These are phyloP conservation scores for Candida ipomoeae DNA, from an alignment of 805 yeast genomes.

Conservation along the genomic window DNA sequence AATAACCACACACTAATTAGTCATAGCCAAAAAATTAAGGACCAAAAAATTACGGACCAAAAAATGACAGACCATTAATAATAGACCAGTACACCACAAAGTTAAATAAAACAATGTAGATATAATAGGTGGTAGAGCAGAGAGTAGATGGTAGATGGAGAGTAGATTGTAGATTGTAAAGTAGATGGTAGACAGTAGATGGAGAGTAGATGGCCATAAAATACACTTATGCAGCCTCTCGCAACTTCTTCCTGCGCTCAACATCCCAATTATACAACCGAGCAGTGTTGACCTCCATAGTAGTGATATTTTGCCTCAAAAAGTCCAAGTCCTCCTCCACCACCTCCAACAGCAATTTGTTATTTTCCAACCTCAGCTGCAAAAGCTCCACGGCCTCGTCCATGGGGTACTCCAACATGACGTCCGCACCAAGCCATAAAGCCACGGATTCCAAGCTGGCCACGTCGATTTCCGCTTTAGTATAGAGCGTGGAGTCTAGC, in stretches of 20 bases:
- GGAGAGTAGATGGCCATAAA: too few relatives aligned
- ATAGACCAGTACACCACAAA: too few relatives aligned
- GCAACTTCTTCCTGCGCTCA: conserved; percentile 58
- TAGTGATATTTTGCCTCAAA: conserved; percentile 83
- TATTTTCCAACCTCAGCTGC: conserved; percentile 55
- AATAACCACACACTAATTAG: too few relatives aligned
- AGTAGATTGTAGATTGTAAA: conserved; percentile 11
- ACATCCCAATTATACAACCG: conserved; percentile 88
- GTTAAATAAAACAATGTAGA: too few relatives aligned
- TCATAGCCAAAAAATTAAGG: too few relatives aligned
- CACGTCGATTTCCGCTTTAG: conserved; percentile 69
- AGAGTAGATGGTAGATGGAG: too few relatives aligned
- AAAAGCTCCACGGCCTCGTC: conserved; percentile 80
- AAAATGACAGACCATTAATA: too few relatives aligned
- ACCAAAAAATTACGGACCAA: too few relatives aligned
- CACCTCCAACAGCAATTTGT: conserved; percentile 51
- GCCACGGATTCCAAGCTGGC: conserved; percentile 58
- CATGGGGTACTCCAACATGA: conserved; percentile 91
- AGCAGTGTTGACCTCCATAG: conserved; percentile 97
- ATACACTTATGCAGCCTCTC: conserved; percentile 24
- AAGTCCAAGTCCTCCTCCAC: conserved; percentile 85
- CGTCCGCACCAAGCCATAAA: conserved; percentile 97
- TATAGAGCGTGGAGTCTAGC: conserved; percentile 86
- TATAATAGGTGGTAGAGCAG: too few relatives aligned
- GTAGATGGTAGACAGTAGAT: too few relatives aligned